Evolutionary conservation across 1,284 basidiomycete genomes (phyloP), one percentile per base, ranked within the genome.

Genomic region (Phylloboletellus chloephorus): DNA sequence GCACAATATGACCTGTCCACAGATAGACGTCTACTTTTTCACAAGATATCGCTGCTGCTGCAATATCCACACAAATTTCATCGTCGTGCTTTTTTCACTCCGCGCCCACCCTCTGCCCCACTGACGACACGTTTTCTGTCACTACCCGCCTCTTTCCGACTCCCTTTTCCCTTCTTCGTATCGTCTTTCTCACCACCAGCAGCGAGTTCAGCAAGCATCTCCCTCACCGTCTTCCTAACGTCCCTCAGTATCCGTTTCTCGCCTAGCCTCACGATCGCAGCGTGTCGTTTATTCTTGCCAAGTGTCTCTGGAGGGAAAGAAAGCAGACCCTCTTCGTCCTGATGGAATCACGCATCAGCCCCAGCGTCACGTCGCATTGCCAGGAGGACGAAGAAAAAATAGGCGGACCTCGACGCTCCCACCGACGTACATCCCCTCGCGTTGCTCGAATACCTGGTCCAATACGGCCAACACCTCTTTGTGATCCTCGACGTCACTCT

Each of bases 191-290:
- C 31, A 23, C 31, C 16, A 6, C 19, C 7, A 9, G 28, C 9
- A 8, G 11, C 3, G 16, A 49, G 23, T 31, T 56, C 47, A 5
- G 37, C 26, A 34, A 51, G 40, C 32, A 34, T 31, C 26, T 3
- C 34, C 31, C n/a, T 32, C 11, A 63, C 23, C n/a, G 53, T 63
- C 23, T 65, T 58, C 19, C 73, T 52, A 2, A 66, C 55, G 8
- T 62, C 60, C 8, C 60, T 58, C 33, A 93, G 53, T 15, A 92
- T 80, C 19, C 74, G 66, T 65, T 92, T 91, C 65, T 94, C 90
- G 5, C 88, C 88, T 19, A 88, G 56, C 26, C 90, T 73, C 4
- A 93, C 87, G 29, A 88, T 67, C 7, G 86, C 53, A 1, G 91
- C 88, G 44, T 82, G 70, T 43, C 70, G 67, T 52, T 70, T 73